A percentile compares a stretch with the other conserved stretches of the same genome.
phyloP scores from a whole-genome alignment of 2,329 filamentous ascomycete species.

The Raffaelea albimanens region DNA sequence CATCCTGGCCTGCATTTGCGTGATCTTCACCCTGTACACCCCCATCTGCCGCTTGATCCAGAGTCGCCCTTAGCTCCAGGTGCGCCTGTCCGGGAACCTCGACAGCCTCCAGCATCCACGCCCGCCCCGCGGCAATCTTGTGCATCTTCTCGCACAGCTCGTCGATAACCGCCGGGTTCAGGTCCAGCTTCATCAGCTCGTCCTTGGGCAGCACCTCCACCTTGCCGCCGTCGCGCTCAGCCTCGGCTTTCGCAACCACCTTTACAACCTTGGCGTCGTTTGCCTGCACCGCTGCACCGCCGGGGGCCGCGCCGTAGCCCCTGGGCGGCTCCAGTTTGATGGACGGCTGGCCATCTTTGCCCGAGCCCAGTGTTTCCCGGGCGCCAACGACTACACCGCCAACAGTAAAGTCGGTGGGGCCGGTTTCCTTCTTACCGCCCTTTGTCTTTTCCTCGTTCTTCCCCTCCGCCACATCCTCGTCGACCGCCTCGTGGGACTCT shows the following conservation, averaged over 20 bases:
- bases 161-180: slow-evolving; percentile 59
- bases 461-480: slow-evolving; percentile 16
- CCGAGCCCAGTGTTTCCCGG: slow-evolving; percentile 35
- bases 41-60: slow-evolving; percentile 39
- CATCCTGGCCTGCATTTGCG: no score
- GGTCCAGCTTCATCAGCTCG: slow-evolving; percentile 58
- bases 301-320: slow-evolving; percentile 21
- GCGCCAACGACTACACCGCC: slow-evolving; percentile 46
- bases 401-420: slow-evolving; percentile 28
- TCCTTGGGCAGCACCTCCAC: slow-evolving; percentile 52
- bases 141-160: slow-evolving; percentile 59
- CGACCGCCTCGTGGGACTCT: slow-evolving; percentile 28
- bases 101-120: slow-evolving; percentile 75
- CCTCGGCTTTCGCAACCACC: slow-evolving; percentile 34
- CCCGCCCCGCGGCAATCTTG: slow-evolving; percentile 57
- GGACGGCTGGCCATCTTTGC: slow-evolving; percentile 37
- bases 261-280: slow-evolving; percentile 23
- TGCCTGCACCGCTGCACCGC: no score
- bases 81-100: slow-evolving; percentile 51
- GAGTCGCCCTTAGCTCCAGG: slow-evolving; percentile 59
- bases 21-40: neutral
- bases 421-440: slow-evolving; percentile 8
- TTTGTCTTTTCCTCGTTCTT: slow-evolving; percentile 23
- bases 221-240: slow-evolving; percentile 50
- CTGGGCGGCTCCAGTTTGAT: slow-evolving; percentile 36